phyloP scores from a whole-genome alignment of 1,284 basidiomycete genomes.

The Leccinum holopus region DNA sequence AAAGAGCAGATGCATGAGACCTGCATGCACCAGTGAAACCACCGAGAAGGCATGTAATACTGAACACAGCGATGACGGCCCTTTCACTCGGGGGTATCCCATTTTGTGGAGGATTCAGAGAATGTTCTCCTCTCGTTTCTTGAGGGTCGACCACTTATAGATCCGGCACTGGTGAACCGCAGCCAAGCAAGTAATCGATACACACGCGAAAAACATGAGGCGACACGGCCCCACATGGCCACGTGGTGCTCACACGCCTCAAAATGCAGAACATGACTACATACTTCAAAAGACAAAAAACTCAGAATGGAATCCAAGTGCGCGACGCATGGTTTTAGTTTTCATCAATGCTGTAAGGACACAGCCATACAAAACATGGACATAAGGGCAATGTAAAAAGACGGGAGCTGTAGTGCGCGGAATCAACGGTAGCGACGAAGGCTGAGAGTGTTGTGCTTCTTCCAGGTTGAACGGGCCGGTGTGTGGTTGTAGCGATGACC shows the following conservation, averaged over 20 bases:
- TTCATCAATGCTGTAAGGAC: slow-evolving; percentile 10
- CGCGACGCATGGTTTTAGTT: slow-evolving; percentile 16
- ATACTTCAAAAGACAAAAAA: neutral
- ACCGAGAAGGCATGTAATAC: slow-evolving; percentile 18
- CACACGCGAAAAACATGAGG: slow-evolving; percentile 28
- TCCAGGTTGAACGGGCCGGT: slow-evolving; percentile 90
- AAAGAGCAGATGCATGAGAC: slow-evolving; percentile 7
- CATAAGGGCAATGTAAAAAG: slow-evolving; percentile 12
- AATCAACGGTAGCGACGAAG: slow-evolving; percentile 95
- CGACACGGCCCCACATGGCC: neutral
- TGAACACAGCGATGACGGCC: slow-evolving; percentile 5
- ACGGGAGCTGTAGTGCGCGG: slow-evolving; percentile 1
- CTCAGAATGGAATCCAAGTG: neutral
- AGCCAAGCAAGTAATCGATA: slow-evolving; percentile 13
- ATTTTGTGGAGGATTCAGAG: slow-evolving; percentile 17
- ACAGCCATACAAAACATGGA: slow-evolving; percentile 23
- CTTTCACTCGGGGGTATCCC: slow-evolving; percentile 14
- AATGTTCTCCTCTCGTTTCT: slow-evolving; percentile 2
- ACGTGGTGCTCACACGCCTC: neutral
- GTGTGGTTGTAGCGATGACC: slow-evolving; percentile 95
- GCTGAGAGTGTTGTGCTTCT: slow-evolving; percentile 97
- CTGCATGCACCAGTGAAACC: slow-evolving; percentile 16
- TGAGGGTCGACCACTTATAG: neutral
- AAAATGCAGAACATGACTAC: neutral
- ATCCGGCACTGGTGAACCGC: slow-evolving; percentile 1